Base-by-base conservation (phyloP, 192 early-diverging fungal genomes). In the Umbelopsis sp. region DNA sequence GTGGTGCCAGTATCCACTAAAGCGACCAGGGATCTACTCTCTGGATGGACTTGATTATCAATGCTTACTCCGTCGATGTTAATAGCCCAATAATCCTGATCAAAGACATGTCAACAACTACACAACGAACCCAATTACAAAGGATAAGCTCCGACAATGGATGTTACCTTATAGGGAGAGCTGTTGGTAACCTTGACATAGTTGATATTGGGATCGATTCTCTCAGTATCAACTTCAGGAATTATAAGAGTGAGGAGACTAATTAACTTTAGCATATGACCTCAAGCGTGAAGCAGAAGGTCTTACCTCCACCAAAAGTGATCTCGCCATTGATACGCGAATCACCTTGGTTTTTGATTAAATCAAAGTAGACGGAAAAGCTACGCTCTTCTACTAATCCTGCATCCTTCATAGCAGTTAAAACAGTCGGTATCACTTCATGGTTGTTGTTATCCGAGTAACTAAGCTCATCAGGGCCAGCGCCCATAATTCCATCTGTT, bases 51-150 rank as follows among this genome's bases (percentile, higher is more conserved):
- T 48, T 68, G 25, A 20, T 68, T 58, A 4, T 66, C 70, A 23
- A 76, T 30, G 37, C 51, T 46, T 2, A 76, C 55, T 1, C 49
- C 41, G 37, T 66, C 50, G 16, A 73, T 55, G 27, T 78, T 68
- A 1, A 69, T 61, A 49, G 76, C 76, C 76, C 76, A 78, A 49
- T 78, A 78, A 13, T 78, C 68, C 68, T 77, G 49, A 23, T 30
- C 12, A 13, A 49, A 16, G 37, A 41, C 37, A 41, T 6, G 37
- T 41, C 37, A 41, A 58, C 23, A 25, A 41, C 7, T 25, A 41
- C 2, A 27, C 21, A 41, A 70, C 61, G 21, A 70, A 41, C 7
- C 30, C 10, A 6, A 4, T 41, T 0, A 4, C 5, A 41, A 16
- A 13, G 8, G 4, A 20, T 41, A 61, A n/a, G 20, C 11, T 48